Conservation (phyloP, 2,329 filamentous ascomycete species). For the Cercospora sp. region DNA sequence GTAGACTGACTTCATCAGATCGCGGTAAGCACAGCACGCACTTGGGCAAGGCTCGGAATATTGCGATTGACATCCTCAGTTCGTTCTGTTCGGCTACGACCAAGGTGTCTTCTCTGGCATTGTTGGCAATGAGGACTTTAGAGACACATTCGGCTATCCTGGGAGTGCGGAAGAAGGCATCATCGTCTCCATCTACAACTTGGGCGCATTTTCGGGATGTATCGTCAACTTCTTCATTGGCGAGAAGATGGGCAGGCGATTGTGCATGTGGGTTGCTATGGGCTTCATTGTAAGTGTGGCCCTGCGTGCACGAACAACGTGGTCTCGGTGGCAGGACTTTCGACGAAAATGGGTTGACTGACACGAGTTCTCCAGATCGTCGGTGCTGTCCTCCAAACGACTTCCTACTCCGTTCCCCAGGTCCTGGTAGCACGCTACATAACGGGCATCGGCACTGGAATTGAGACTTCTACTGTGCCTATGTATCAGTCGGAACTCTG, state of each 20-base stretch:
- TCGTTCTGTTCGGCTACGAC: constrained; percentile 37
- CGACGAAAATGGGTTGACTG: background rate
- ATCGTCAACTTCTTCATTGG: constrained; percentile 52
- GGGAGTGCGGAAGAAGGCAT: constrained; percentile 44
- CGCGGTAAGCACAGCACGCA: background rate
- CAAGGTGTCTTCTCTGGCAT: constrained; percentile 42
- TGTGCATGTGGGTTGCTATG: constrained; percentile 50
- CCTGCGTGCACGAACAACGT: background rate
- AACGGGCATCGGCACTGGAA: constrained; percentile 51
- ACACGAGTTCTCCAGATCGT: constrained; percentile 29
- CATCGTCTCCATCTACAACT: constrained; percentile 55
- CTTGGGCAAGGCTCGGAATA: too few species aligned
- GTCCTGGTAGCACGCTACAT: constrained; percentile 51
- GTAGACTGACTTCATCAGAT: background rate
- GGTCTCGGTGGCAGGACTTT: background rate
- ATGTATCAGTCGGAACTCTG: constrained; percentile 43
- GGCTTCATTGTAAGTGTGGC: constrained; percentile 40
- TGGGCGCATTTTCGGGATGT: constrained; percentile 61
- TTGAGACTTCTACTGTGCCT: constrained; percentile 49
- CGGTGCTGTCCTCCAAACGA: constrained; percentile 50
- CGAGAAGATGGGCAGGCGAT: constrained; percentile 51
- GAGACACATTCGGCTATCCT: constrained; percentile 44
- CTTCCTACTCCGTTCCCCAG: constrained; percentile 47
- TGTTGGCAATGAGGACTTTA: constrained; percentile 44
- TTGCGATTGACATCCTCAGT: constrained; percentile 20